Evolutionary conservation across 73 alveolate genomes (phyloP).

Genomic region (Halteria grandinella): DNA sequence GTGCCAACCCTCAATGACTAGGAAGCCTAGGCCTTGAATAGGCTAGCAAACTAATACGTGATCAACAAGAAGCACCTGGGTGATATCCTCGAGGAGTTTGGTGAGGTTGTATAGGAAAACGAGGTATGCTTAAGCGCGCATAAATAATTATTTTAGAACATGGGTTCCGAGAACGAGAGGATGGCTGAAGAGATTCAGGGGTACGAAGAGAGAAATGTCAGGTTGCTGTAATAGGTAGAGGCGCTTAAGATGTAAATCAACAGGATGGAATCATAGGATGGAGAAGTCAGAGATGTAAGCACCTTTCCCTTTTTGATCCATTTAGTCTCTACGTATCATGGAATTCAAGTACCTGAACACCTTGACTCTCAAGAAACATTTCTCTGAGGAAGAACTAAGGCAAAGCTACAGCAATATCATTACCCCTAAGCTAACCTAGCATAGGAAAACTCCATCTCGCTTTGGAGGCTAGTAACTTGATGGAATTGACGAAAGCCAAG

Average conservation of each 20-base stretch:
- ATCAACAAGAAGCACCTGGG: not conserved
- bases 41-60: not conserved
- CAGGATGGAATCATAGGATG: not conserved
- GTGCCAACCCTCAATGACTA: not conserved
- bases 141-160: conserved; percentile 3
- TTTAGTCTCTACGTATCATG: conserved; percentile 1
- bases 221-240: conserved; percentile 4
- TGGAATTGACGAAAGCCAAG: not conserved
- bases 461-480: not conserved
- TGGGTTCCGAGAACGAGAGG: not conserved
- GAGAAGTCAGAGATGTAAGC: conserved; percentile 6
- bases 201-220: conserved; percentile 21
- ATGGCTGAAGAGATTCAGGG: not conserved
- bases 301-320: not conserved
- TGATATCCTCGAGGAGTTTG: not conserved
- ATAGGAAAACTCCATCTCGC: too few species aligned
- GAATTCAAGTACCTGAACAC: conserved; percentile 14
- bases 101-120: conserved; percentile 1
- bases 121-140: conserved; percentile 2
- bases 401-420: not conserved
- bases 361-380: not conserved
- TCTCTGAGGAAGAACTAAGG: not conserved
- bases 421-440: too few species aligned
- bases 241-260: not conserved
- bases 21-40: not conserved